phyloP scores from a whole-genome alignment of 108 stramenopile species.

The Nitzschia putrida region DNA sequence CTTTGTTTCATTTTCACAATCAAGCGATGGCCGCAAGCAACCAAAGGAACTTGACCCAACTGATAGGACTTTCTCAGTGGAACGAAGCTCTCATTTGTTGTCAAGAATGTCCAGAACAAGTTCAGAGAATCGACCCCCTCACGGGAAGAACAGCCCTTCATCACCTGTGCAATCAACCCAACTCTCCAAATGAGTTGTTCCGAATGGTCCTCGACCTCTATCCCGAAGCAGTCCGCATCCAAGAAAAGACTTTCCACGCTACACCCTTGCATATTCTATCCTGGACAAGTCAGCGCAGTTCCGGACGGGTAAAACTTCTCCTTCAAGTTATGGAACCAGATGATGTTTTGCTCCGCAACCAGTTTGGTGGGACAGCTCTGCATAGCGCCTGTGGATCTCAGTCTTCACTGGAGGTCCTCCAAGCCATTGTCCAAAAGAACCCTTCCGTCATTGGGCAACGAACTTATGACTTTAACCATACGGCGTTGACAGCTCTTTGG shows the following conservation, averaged over 20 bases:
- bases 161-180: constrained; percentile 19
- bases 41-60: not conserved
- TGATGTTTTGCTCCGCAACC: constrained; percentile 37
- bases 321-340: constrained; percentile 35
- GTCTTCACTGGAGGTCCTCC: constrained; percentile 31
- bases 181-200: constrained; percentile 30
- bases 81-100: constrained; percentile 16
- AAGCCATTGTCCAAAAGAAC: constrained; percentile 31
- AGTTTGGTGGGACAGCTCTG: constrained; percentile 45
- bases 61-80: constrained; percentile 39
- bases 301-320: constrained; percentile 24
- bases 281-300: constrained; percentile 33
- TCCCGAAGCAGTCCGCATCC: constrained; percentile 37
- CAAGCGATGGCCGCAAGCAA: not conserved
- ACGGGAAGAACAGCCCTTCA: constrained; percentile 40
- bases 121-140: constrained; percentile 19
- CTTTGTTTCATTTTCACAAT: too few species aligned
- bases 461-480: constrained; percentile 35
- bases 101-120: constrained; percentile 23
- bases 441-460: constrained; percentile 16
- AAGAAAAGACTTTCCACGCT: constrained; percentile 34
- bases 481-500: constrained; percentile 43
- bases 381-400: constrained; percentile 46
- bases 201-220: constrained; percentile 16
- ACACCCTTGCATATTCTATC: constrained; percentile 47